These are phyloP conservation scores for Trypanosoma grayi DNA, from an alignment of 208 protist species.

Conservation along the genomic window DNA sequence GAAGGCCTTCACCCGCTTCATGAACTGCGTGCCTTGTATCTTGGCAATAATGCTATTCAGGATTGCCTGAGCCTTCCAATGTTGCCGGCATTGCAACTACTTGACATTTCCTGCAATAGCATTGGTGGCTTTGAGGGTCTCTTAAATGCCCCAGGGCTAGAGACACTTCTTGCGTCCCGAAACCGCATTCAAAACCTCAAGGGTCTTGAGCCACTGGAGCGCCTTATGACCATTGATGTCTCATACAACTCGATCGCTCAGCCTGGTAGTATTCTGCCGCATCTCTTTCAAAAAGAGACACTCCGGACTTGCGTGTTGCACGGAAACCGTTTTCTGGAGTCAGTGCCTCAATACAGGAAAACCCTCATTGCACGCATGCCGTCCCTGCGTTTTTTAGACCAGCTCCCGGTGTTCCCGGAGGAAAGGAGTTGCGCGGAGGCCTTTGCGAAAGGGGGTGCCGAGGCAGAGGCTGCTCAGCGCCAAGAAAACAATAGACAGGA, in stretches of 20 bases:
- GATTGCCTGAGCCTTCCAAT: slow-evolving; percentile 59
- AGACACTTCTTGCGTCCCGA: slow-evolving; percentile 53
- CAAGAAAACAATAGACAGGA: slow-evolving; percentile 27
- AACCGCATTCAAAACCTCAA: slow-evolving; percentile 41
- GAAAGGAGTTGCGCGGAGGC: slow-evolving; percentile 74
- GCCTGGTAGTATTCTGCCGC: slow-evolving; percentile 17
- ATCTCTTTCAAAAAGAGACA: slow-evolving; percentile 10
- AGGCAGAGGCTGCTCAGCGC: slow-evolving; percentile 37
- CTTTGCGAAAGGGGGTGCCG: slow-evolving; percentile 45
- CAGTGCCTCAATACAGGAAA: slow-evolving; percentile 77
- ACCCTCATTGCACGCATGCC: slow-evolving; percentile 51
- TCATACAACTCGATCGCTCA: slow-evolving; percentile 35
- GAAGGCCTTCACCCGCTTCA: slow-evolving; percentile 60
- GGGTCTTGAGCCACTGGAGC: slow-evolving; percentile 8
- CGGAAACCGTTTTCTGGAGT: slow-evolving; percentile 70
- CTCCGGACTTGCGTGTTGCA: slow-evolving; percentile 78
- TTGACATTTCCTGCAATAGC: slow-evolving; percentile 89
- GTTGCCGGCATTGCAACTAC: slow-evolving; percentile 50
- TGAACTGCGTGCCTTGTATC: slow-evolving; percentile 76
- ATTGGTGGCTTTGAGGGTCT: slow-evolving; percentile 46
- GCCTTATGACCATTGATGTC: slow-evolving; percentile 38
- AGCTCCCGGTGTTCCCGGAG: slow-evolving; percentile 59
- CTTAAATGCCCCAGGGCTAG: slow-evolving; percentile 31
- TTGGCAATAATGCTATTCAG: slow-evolving; percentile 82
- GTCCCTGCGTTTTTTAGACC: slow-evolving; percentile 68